Conservation (phyloP, 768 basidiomycete genomes). For the Coprinopsis strossmayeri region DNA sequence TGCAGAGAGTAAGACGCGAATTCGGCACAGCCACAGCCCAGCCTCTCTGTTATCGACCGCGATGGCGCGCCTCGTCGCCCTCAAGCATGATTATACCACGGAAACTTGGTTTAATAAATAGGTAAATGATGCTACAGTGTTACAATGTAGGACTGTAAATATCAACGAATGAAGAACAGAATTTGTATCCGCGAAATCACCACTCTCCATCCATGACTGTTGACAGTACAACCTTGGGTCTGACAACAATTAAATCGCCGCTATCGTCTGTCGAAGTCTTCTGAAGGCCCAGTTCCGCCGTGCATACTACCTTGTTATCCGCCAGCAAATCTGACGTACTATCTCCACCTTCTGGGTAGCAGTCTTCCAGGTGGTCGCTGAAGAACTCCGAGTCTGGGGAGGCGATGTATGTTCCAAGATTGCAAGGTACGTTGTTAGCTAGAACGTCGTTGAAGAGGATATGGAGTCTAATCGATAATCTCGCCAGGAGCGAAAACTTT, state of each 20-base stretch:
- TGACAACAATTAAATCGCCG: constrained; percentile 8
- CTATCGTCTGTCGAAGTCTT: neutral
- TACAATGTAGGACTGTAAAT: too few relatives aligned
- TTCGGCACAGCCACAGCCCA: constrained; percentile 12
- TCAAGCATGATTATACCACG: too few relatives aligned
- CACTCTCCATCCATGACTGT: constrained; percentile 7
- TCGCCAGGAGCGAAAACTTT: constrained; percentile 20
- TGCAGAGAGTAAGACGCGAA: constrained; percentile 11
- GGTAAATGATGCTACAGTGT: too few relatives aligned
- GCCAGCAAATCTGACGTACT: constrained; percentile 9
- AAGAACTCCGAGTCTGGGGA: constrained; percentile 23
- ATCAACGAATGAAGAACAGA: too few relatives aligned
- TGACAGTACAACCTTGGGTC: constrained; percentile 14
- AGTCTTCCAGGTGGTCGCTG: constrained; percentile 23
- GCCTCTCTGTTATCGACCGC: too few relatives aligned
- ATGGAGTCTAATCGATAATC: constrained; percentile 26
- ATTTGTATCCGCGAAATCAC: too few relatives aligned
- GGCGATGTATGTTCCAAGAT: constrained; percentile 21
- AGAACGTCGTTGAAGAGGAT: constrained; percentile 14
- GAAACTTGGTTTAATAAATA: too few relatives aligned
- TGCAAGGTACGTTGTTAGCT: constrained; percentile 17
- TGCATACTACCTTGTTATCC: constrained; percentile 21
- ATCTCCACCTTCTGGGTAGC: constrained; percentile 16
- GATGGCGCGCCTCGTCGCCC: too few relatives aligned
- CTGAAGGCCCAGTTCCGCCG: constrained; percentile 25